Conservation (phyloP, 345 rosid genomes). For the rapeseed (Brassica napus) region Da-Ae NC_063450.1:54594501-54595000, state of each 20-base stretch:
- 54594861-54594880: too few relatives aligned
- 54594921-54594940: too few relatives aligned
- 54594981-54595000: too few relatives aligned
- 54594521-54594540: slow-evolving; percentile 13
- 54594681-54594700: slow-evolving; percentile 3
- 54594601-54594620: not conserved
- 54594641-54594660: slow-evolving; percentile 1
- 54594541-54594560: slow-evolving; percentile 4
- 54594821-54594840: too few relatives aligned
- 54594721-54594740: too few relatives aligned
- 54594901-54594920: too few relatives aligned
- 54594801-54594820: too few relatives aligned
- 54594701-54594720: not conserved
- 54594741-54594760: too few relatives aligned
- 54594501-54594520: slow-evolving; percentile 1
- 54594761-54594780: not conserved
- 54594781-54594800: not conserved
- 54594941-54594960: too few relatives aligned
- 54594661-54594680: not conserved
- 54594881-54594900: too few relatives aligned
- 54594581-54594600: not conserved
- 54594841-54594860: too few relatives aligned
- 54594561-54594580: slow-evolving; percentile 12
- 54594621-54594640: not conserved
- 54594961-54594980: too few relatives aligned